Evolutionary conservation across 345 rosid species (phyloP).

Genomic region (Garcia nutans): DNA sequence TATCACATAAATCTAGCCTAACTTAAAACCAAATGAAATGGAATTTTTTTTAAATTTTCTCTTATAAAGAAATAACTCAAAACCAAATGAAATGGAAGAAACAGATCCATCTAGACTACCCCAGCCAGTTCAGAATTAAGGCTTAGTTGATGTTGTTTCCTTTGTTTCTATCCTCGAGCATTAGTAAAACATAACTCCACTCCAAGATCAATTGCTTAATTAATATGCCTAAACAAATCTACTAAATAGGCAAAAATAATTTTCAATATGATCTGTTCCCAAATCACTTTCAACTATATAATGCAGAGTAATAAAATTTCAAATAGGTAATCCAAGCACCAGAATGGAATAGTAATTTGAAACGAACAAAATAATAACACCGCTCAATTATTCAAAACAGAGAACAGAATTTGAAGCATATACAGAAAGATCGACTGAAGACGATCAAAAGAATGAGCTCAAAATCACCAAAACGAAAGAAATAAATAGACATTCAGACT

Average conservation of each 20-base stretch:
- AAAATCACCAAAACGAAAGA: background rate
- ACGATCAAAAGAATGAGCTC: background rate
- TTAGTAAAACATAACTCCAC: background rate
- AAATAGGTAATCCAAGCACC: background rate
- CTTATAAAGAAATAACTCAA: too few species aligned
- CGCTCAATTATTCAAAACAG: background rate
- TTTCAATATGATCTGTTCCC: background rate
- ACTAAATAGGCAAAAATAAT: conserved; percentile 1
- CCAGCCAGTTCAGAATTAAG: too few species aligned
- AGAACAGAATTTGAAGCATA: background rate
- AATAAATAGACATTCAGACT: conserved; percentile 18
- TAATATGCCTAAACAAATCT: background rate
- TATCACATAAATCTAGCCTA: too few species aligned
- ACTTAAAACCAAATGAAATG: too few species aligned
- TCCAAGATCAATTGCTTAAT: conserved; percentile 17
- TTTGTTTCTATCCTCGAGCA: background rate
- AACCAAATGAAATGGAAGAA: too few species aligned
- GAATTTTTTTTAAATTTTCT: too few species aligned
- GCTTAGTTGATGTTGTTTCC: too few species aligned
- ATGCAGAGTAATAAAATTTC: background rate
- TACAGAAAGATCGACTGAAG: conserved; percentile 25
- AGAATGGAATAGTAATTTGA: background rate
- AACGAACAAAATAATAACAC: background rate
- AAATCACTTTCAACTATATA: background rate
- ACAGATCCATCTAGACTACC: too few species aligned